Base-by-base conservation (phyloP, 352 stramenopile genomes). In the Phytophthora sansomeana region DNA sequence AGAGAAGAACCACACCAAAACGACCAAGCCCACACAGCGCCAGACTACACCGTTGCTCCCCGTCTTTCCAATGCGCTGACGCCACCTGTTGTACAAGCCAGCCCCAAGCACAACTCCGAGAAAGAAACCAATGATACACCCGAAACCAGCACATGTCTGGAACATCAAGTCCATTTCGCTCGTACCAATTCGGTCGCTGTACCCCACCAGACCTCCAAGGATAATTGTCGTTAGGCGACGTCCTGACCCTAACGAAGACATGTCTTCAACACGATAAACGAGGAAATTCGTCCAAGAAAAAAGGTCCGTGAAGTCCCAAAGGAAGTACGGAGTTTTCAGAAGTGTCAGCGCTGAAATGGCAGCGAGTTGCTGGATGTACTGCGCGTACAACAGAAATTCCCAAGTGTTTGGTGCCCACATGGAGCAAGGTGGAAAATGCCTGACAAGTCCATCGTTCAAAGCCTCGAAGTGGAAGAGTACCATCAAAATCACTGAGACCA, bases 241-340 rank as follows among this genome's bases (percentile, higher is more conserved):
- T 30, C 39, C 55, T 46, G 48, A 19, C 24, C 39, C 39, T 26
- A 36, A 49, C 33, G 67, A 35, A 11, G 54, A 55, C 71, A 59
- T 30, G 24, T 69, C 44, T 38, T 58, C 29, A 46, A 19, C 21
- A 8, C 26, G 53, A 50, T 69, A 74, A 8, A 66, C 28, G 10
- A 89, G 56, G 39, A 89, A 85, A 55, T 83, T 87, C 21, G 72
- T 78, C 81, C 83, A 92, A 3, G 79, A 57, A 24, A 92, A 85
- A 16, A 81, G 70, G 38, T 90, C 83, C 0, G 77, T 82, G 53
- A 81, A 90, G n/a, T 85, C 69, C 69, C 78, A 85, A 5, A 87
- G 51, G 58, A 81, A 83, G 28, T 81, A 85, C 3, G 83, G 83
- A 16, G 72, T 80, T 39, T 89, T 83, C 26, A 83, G 42, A 21